Evolutionary conservation across 2,329 filamentous ascomycete species (phyloP).

Genomic region (Sclerotinia sclerotiorum): DNA sequence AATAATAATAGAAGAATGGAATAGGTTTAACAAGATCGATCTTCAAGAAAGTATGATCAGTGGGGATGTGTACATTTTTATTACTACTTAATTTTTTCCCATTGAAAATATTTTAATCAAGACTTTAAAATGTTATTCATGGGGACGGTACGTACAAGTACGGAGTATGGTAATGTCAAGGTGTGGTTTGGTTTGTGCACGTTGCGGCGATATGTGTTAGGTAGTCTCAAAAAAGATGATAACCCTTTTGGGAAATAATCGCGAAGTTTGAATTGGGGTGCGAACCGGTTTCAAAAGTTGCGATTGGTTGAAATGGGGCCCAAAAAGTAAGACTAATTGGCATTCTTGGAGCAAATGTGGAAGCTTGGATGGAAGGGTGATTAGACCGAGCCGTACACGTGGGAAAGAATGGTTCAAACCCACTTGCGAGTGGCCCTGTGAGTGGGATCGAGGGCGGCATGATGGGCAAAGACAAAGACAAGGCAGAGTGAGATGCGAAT

Average conservation of each 20-base stretch:
- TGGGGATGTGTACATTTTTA: constrained; percentile 10
- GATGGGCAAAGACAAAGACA: not conserved
- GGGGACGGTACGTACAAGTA: not conserved
- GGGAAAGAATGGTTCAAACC: not conserved
- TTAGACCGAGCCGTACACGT: constrained; percentile 11
- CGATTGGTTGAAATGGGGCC: constrained; percentile 14
- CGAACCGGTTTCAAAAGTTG: constrained; percentile 19
- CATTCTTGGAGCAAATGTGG: not conserved
- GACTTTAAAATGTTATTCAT: not conserved
- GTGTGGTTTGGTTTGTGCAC: constrained; percentile 4
- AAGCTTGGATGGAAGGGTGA: not conserved
- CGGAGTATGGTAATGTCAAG: not conserved
- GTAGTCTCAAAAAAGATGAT: constrained; percentile 5
- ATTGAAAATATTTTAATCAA: not conserved
- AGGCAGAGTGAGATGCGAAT: constrained; percentile 7
- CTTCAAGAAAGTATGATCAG: not conserved
- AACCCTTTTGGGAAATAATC: constrained; percentile 21
- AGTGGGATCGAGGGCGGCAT: not conserved
- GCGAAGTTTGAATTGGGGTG: constrained; percentile 17
- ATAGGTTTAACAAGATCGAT: not conserved
- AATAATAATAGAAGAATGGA: not conserved
- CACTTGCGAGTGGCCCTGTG: not conserved
- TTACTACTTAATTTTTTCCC: not conserved
- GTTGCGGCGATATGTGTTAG: constrained; percentile 11
- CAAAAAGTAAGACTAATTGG: constrained; percentile 4